A percentile compares a stretch with the other conserved stretches of the same genome.
These are phyloP conservation scores for Aquilaria malaccensis DNA, from an alignment of 345 rosid species.

Conservation along the genomic window DNA sequence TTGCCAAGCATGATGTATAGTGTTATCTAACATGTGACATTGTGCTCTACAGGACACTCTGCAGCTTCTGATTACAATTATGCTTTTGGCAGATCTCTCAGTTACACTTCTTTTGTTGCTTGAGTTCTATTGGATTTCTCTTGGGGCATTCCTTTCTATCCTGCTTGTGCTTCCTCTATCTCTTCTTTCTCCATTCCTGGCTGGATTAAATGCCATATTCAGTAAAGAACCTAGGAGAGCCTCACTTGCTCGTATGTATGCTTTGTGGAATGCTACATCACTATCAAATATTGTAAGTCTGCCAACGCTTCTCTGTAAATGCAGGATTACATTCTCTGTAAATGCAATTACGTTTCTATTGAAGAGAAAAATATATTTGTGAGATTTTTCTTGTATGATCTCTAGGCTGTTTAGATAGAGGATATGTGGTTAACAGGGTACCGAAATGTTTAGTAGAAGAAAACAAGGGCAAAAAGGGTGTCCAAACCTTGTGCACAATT, in stretches of 20 bases:
- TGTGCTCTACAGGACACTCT: constrained; percentile 63
- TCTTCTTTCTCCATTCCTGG: constrained; percentile 86
- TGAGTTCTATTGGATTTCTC: constrained; percentile 89
- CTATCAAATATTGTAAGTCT: constrained; percentile 79
- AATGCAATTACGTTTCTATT: too few relatives aligned
- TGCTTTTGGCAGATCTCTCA: constrained; percentile 85
- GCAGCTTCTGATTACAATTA: constrained; percentile 65
- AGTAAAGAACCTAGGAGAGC: constrained; percentile 94
- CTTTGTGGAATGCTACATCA: constrained; percentile 88
- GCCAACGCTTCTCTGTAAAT: neutral
- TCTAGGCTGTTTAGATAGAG: too few relatives aligned
- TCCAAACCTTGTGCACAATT: too few relatives aligned
- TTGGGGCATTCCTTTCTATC: constrained; percentile 77
- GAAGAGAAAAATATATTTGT: too few relatives aligned
- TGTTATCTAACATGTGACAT: constrained; percentile 5
- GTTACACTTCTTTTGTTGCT: constrained; percentile 78
- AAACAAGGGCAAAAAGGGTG: too few relatives aligned
- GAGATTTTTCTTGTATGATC: too few relatives aligned
- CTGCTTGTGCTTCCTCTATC: constrained; percentile 90
- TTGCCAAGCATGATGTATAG: neutral
- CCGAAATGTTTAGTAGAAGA: too few relatives aligned
- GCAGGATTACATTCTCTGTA: too few relatives aligned
- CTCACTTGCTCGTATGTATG: constrained; percentile 79
- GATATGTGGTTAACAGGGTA: too few relatives aligned
- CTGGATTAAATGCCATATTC: constrained; percentile 91